Evolutionary conservation across 805 yeast species (phyloP).

Genomic region (Clavispora carvajalis): DNA sequence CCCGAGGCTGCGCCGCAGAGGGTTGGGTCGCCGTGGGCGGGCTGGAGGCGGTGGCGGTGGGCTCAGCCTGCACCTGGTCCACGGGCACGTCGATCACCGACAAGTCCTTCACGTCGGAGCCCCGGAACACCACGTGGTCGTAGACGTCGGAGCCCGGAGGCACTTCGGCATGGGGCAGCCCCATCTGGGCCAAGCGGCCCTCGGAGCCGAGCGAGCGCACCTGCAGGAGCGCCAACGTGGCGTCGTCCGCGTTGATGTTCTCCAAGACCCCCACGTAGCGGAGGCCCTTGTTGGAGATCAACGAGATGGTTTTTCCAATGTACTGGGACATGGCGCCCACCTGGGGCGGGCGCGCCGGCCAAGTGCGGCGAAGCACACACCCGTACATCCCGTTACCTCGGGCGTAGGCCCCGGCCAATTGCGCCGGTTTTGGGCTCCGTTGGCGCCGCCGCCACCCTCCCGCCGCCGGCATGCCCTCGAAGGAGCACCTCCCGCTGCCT

Average conservation of each 20-base stretch:
- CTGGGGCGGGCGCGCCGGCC: not conserved
- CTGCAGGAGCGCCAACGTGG: slow-evolving; percentile 76
- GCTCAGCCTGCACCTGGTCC: slow-evolving; percentile 45
- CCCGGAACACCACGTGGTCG: slow-evolving; percentile 79
- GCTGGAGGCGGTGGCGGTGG: slow-evolving; percentile 10
- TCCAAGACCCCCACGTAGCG: slow-evolving; percentile 89
- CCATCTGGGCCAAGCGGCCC: slow-evolving; percentile 58
- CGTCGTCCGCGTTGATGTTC: slow-evolving; percentile 81
- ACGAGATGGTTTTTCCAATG: slow-evolving; percentile 83
- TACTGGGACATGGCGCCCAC: slow-evolving; percentile 69
- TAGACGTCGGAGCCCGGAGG: slow-evolving; percentile 65
- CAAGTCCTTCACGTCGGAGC: slow-evolving; percentile 87
- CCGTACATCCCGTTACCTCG: slow-evolving; percentile 1
- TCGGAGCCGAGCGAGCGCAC: slow-evolving; percentile 90
- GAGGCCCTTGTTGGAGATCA: slow-evolving; percentile 72
- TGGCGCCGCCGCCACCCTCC: too few relatives aligned
- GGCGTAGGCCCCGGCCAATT: too few relatives aligned
- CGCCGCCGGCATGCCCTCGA: too few relatives aligned
- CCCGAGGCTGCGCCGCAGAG: slow-evolving; percentile 1
- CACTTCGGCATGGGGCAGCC: slow-evolving; percentile 66
- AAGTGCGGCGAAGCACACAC: not conserved
- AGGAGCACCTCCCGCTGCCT: too few relatives aligned
- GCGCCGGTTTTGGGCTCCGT: too few relatives aligned
- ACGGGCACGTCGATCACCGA: slow-evolving; percentile 71
- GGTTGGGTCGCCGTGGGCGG: slow-evolving; percentile 8